These are phyloP conservation scores for Nitzschia putrida DNA, from an alignment of 108 stramenopile species.

Conservation along the genomic window DNA sequence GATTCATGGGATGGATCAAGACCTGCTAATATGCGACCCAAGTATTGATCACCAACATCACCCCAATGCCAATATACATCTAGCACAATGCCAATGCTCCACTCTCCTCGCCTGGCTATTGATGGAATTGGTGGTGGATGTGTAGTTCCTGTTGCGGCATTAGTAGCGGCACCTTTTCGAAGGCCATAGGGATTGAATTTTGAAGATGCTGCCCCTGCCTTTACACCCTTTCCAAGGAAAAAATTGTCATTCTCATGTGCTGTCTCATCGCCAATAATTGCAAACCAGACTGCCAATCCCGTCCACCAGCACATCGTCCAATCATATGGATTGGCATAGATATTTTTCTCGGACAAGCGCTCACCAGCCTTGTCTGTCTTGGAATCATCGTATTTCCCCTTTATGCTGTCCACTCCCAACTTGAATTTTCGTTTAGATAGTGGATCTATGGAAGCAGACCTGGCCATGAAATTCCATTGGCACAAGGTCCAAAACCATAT, in stretches of 20 bases:
- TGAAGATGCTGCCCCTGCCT: not conserved
- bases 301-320: slow-evolving; percentile 3
- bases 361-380: slow-evolving; percentile 40
- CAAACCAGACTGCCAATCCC: not conserved
- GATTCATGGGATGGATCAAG: slow-evolving; percentile 20
- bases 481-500: slow-evolving; percentile 27
- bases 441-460: slow-evolving; percentile 27
- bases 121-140: slow-evolving; percentile 38
- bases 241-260: not conserved
- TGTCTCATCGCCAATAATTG: slow-evolving; percentile 6
- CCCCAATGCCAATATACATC: slow-evolving; percentile 49
- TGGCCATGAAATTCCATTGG: slow-evolving; percentile 43
- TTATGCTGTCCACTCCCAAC: slow-evolving; percentile 18
- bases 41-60: slow-evolving; percentile 40
- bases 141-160: slow-evolving; percentile 38
- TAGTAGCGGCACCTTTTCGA: slow-evolving; percentile 38
- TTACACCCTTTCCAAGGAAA: not conserved
- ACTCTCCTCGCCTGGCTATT: slow-evolving; percentile 44
- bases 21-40: slow-evolving; percentile 35
- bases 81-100: slow-evolving; percentile 39
- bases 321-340: slow-evolving; percentile 36
- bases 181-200: slow-evolving; percentile 39
- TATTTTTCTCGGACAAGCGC: slow-evolving; percentile 25
- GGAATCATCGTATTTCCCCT: slow-evolving; percentile 23
- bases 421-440: slow-evolving; percentile 29